Evolutionary conservation across 148 eudicot species (phyloP), one percentile per base, ranked within the genome.

Genomic region (Camellia japonica): DNA sequence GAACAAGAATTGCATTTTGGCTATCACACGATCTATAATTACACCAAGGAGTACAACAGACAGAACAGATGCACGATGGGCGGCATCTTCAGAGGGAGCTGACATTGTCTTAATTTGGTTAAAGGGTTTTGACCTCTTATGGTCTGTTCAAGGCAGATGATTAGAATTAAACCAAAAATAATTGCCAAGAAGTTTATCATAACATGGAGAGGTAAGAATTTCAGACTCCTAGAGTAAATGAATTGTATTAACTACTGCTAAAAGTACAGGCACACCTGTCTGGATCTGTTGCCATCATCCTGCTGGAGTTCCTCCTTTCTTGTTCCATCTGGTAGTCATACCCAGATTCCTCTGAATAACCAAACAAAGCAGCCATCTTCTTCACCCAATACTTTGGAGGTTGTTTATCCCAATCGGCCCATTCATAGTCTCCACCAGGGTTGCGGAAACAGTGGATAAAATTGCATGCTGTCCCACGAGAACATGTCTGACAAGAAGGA

Each of bases 391-490:
- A 92, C 30, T 88, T 90, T 12, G 97, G 97, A 46, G 97, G 90
- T 54, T 97, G 91, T 88, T 88, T 93, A 85, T 93, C 97, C 94
- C 89, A 88, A 84, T 93, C 99, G 72, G 97, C 97, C 99, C 97
- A 95, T 89, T 93, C 97, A 88, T 95, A 95, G 71, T 95, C 97
- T 73, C 97, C 97, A 69, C 93, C 97, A 74, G 99, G 99, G 88
- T 95, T 95, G 65, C 84, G 90, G 80, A 95, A 95, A 85, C 97
- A 95, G 79, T 95, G 97, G 65, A 93, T 91, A 69, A 95, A 95
- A 79, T 95, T 95, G 90, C 98, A 95, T 68, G 92, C 87, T 59
- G 94, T 84, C 72, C 98, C 98, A 72, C 93, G 94, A 70, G 96
- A 90, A 85, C 98, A 95, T 67, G 90, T 88, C 98, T 95, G 87